Percentiles rank a stretch among this genome's conserved stretches.
phyloP scores from a whole-genome alignment of 140 eudicot genomes.

The Bidens hawaiensis region DNA sequence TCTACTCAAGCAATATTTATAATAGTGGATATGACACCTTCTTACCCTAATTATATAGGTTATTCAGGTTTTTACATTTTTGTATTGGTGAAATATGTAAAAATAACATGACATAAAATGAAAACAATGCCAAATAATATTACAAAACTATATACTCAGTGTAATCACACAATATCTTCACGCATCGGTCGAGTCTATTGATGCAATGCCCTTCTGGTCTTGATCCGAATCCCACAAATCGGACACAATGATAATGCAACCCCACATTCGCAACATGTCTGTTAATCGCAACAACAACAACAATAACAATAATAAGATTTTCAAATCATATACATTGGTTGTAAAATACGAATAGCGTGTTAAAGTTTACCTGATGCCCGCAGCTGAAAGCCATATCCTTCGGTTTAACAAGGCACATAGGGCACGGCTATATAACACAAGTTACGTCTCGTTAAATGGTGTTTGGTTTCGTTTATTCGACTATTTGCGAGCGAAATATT shows the following conservation, averaged over 20 bases:
- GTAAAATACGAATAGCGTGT: neutral
- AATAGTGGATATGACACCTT: too few relatives aligned
- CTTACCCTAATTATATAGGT: too few relatives aligned
- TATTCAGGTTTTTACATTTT: too few relatives aligned
- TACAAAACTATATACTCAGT: too few relatives aligned
- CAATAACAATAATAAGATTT: neutral
- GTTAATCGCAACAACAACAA: neutral
- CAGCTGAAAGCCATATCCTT: conserved; percentile 71
- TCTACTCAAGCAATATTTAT: too few relatives aligned
- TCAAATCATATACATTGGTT: too few relatives aligned
- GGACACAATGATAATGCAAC: conserved; percentile 40
- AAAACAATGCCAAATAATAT: neutral
- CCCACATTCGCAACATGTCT: conserved; percentile 72
- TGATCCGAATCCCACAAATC: conserved; percentile 41
- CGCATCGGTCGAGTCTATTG: neutral
- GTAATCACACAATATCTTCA: neutral
- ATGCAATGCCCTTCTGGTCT: conserved; percentile 45
- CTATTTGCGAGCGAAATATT: neutral
- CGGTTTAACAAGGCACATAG: conserved; percentile 34
- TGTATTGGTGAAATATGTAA: too few relatives aligned
- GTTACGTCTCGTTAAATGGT: neutral
- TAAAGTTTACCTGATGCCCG: conserved; percentile 61
- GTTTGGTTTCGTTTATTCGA: too few relatives aligned
- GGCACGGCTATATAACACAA: conserved; percentile 40
- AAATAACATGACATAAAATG: neutral